Evolutionary conservation across 345 rosid genomes (phyloP).

Genomic region (Eucalyptus dawsonii): DNA sequence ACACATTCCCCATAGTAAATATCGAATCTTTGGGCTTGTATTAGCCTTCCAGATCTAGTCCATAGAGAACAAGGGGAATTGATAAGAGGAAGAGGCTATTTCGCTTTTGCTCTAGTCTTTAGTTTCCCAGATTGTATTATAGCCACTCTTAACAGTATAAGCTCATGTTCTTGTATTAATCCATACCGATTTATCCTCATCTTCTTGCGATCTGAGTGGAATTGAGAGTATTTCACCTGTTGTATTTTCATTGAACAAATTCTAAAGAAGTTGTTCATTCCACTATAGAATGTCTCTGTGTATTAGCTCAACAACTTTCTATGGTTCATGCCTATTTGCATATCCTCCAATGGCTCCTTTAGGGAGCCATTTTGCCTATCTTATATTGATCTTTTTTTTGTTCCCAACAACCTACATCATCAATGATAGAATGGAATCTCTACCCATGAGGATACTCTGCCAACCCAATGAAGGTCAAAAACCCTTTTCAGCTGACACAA

Average conservation of each 20-base stretch:
- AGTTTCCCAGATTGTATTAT: neutral
- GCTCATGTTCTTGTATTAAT: neutral
- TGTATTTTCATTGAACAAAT: neutral
- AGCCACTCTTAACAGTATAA: neutral
- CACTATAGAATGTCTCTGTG: neutral
- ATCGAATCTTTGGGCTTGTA: too few relatives aligned
- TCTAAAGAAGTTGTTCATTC: neutral
- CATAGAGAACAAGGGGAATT: too few relatives aligned
- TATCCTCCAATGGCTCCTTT: neutral
- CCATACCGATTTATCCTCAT: neutral
- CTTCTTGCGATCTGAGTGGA: neutral
- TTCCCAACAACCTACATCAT: neutral
- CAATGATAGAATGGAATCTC: neutral
- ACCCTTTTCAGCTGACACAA: neutral
- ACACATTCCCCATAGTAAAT: too few relatives aligned
- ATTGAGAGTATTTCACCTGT: neutral
- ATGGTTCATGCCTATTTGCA: neutral
- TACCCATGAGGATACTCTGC: neutral
- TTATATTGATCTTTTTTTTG: neutral
- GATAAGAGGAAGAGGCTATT: neutral
- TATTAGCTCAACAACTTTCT: neutral
- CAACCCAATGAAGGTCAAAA: neutral
- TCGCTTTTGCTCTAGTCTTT: neutral
- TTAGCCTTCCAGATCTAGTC: too few relatives aligned
- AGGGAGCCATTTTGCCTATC: neutral